These are phyloP conservation scores for Colletotrichum plurivorum DNA, from an alignment of 2,329 filamentous ascomycete genomes.

Conservation along the genomic window DNA sequence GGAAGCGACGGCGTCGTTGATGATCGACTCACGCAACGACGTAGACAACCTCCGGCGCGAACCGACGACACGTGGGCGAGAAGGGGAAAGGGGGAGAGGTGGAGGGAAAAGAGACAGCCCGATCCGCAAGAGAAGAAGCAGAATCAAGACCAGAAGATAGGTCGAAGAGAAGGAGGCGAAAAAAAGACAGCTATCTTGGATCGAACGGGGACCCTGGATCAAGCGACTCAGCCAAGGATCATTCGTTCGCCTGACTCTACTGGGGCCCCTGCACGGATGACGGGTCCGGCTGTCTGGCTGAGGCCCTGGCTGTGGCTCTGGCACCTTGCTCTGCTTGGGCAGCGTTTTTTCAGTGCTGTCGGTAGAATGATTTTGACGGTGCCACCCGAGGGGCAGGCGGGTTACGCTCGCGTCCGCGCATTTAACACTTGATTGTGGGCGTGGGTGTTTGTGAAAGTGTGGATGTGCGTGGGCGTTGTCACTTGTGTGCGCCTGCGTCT, in stretches of 20 bases:
- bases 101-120: conserved; percentile 11
- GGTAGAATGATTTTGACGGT: too few species aligned
- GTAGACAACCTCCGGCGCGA: neutral
- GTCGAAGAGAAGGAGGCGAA: conserved; percentile 19
- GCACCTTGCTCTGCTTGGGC: neutral
- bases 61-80: neutral
- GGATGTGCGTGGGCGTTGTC: conserved; percentile 1
- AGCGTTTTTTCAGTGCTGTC: conserved; percentile 4
- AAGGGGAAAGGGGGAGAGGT: neutral
- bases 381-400: neutral
- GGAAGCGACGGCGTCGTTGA: conserved; percentile 4
- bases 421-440: conserved; percentile 13
- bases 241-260: conserved; percentile 28
- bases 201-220: conserved; percentile 25
- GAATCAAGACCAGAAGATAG: conserved; percentile 1
- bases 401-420: conserved; percentile 11
- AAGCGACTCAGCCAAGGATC: conserved; percentile 23
- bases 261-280: conserved; percentile 33
- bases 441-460: conserved; percentile 20
- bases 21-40: neutral
- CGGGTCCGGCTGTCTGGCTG: conserved; percentile 26
- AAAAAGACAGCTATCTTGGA: conserved; percentile 23
- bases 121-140: neutral
- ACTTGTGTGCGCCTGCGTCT: conserved; percentile 2
- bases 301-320: conserved; percentile 8